These are phyloP conservation scores for Boletus reticuloceps DNA, from an alignment of 768 basidiomycete species.

Conservation along the genomic window DNA sequence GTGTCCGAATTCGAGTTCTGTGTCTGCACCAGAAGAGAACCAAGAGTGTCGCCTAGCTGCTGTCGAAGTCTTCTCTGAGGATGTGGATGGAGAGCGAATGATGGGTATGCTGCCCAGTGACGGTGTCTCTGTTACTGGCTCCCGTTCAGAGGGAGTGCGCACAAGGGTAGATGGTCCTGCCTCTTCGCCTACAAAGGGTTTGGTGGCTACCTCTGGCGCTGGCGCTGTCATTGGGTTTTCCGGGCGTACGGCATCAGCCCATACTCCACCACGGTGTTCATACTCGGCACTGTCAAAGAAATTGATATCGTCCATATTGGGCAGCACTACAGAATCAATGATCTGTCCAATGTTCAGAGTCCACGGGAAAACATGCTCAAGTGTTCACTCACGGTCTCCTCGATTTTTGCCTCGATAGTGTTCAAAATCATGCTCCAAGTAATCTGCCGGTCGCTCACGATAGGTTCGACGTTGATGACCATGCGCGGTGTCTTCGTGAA, in stretches of 20 bases:
- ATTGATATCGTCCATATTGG: slow-evolving; percentile 97
- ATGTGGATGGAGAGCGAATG: slow-evolving; percentile 22
- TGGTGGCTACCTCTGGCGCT: slow-evolving; percentile 4
- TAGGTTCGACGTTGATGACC: slow-evolving; percentile 86
- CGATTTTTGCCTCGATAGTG: slow-evolving; percentile 84
- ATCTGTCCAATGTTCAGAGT: slow-evolving; percentile 78
- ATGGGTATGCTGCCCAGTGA: slow-evolving; percentile 22
- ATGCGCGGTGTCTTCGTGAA: slow-evolving; percentile 90
- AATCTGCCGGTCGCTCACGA: slow-evolving; percentile 92
- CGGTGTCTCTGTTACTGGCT: slow-evolving; percentile 20
- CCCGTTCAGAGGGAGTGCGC: slow-evolving; percentile 33
- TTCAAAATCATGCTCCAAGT: slow-evolving; percentile 91
- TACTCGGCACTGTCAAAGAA: slow-evolving; percentile 81
- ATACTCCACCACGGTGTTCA: slow-evolving; percentile 83
- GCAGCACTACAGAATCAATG: slow-evolving; percentile 89
- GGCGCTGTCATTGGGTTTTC: slow-evolving; percentile 26
- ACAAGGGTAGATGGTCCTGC: slow-evolving; percentile 9
- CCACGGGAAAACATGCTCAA: slow-evolving; percentile 35
- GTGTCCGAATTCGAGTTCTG: slow-evolving; percentile 29
- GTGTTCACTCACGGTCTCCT: slow-evolving; percentile 69
- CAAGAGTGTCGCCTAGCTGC: slow-evolving; percentile 49
- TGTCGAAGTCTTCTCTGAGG: slow-evolving; percentile 24
- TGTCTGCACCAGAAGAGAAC: slow-evolving; percentile 49
- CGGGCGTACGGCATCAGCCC: slow-evolving; percentile 66
- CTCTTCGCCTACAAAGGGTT: slow-evolving; percentile 31